A percentile compares a stretch with the other conserved stretches of the same genome.
Evolutionary conservation across 108 stramenopile genomes (phyloP).

Genomic region (Seminavis robusta): DNA sequence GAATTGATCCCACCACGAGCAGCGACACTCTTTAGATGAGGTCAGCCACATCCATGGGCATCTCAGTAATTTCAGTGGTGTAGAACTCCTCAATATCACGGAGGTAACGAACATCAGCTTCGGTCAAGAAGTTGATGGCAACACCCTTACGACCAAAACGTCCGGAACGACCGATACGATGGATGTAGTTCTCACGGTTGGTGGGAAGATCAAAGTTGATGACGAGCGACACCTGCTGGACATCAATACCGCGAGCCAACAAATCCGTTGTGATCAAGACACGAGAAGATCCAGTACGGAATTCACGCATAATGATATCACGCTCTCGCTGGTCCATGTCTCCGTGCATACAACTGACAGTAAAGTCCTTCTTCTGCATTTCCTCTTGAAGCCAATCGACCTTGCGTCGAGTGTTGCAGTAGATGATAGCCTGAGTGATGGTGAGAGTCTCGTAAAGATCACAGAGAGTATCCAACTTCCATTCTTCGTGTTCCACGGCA

Average conservation of each 20-base stretch:
- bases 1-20: neutral
- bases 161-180: slow-evolving; percentile 99
- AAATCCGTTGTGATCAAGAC: slow-evolving; percentile 99
- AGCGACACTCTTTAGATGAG: slow-evolving; percentile 65
- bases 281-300: slow-evolving; percentile 99
- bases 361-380: slow-evolving; percentile 96
- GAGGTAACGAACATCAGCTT: slow-evolving; percentile 96
- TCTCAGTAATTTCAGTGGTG: slow-evolving; percentile 98
- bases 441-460: slow-evolving; percentile 99
- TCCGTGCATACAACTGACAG: slow-evolving; percentile 99
- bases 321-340: slow-evolving; percentile 99
- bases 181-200: slow-evolving; percentile 99
- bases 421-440: slow-evolving; percentile 99
- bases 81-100: slow-evolving; percentile 99
- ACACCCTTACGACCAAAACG: slow-evolving; percentile 99
- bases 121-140: slow-evolving; percentile 99
- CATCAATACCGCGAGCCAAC: slow-evolving; percentile 96
- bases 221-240: slow-evolving; percentile 98
- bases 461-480: slow-evolving; percentile 99
- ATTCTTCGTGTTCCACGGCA: slow-evolving; percentile 97
- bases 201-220: slow-evolving; percentile 99
- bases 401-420: slow-evolving; percentile 99
- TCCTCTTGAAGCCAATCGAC: slow-evolving; percentile 99
- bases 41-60: slow-evolving; percentile 94
- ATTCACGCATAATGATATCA: slow-evolving; percentile 99